These are phyloP conservation scores for Mortierella sp. DNA, from an alignment of 371 early-diverging fungal genomes.

Conservation along the genomic window DNA sequence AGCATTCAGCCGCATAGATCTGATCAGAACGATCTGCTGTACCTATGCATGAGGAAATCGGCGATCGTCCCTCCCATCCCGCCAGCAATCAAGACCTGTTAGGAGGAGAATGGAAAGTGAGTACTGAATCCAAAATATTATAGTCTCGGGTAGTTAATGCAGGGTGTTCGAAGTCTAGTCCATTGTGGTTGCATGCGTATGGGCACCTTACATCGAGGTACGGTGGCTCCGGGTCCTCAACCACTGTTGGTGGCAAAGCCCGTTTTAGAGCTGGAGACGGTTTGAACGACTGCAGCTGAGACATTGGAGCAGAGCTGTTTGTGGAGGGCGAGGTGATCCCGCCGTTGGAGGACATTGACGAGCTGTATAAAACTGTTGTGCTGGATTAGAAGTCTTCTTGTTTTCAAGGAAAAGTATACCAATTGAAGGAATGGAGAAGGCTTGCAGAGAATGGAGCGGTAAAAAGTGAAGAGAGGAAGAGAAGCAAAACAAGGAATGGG, in stretches of 20 bases:
- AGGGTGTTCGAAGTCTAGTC: neutral
- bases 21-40: conserved; percentile 8
- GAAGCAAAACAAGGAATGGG: neutral
- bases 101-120: neutral
- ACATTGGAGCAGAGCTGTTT: conserved; percentile 22
- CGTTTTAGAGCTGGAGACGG: conserved; percentile 31
- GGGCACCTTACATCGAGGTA: conserved; percentile 29
- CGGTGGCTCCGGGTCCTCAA: conserved; percentile 33
- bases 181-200: neutral
- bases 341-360: conserved; percentile 39
- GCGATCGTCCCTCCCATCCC: conserved; percentile 77
- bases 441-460: neutral
- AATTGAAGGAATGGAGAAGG: neutral
- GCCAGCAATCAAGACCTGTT: conserved; percentile 71
- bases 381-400: no score
- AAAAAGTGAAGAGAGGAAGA: neutral
- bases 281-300: conserved; percentile 33
- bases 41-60: conserved; percentile 82
- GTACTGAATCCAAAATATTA: no score
- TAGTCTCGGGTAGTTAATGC: no score
- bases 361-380: no score
- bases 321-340: conserved; percentile 35
- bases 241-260: conserved; percentile 26
- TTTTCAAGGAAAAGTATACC: no score
- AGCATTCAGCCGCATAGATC: neutral